Evolutionary conservation across 1,139 yeast genomes (phyloP).

Genomic region (Debaryomyces subglobosus): DNA sequence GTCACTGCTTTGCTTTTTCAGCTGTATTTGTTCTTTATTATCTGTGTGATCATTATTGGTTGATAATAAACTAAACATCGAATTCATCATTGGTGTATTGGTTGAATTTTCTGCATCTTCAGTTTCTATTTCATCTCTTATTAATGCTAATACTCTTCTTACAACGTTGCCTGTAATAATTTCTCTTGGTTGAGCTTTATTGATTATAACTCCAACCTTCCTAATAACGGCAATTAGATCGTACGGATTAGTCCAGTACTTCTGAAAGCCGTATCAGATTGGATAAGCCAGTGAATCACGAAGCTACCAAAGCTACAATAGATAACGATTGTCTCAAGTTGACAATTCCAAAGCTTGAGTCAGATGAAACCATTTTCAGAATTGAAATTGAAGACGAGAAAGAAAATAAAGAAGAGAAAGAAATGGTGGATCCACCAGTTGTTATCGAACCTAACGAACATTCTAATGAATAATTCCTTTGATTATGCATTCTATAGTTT

Average conservation of each 20-base stretch:
- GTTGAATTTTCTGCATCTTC: slow-evolving; percentile 33
- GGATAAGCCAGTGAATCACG: slow-evolving; percentile 26
- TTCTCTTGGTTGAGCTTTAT: slow-evolving; percentile 74
- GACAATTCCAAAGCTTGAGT: slow-evolving; percentile 28
- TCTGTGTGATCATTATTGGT: slow-evolving; percentile 39
- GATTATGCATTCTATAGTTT: too few species aligned
- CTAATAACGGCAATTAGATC: slow-evolving; percentile 75
- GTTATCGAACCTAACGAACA: background rate
- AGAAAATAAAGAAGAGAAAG: background rate
- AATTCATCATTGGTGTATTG: slow-evolving; percentile 66
- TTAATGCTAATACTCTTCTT: slow-evolving; percentile 82
- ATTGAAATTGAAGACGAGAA: slow-evolving; percentile 11
- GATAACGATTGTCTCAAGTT: slow-evolving; percentile 23
- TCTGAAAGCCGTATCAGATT: slow-evolving; percentile 27
- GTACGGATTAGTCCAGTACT: slow-evolving; percentile 69
- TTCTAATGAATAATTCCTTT: background rate
- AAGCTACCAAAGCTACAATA: slow-evolving; percentile 26
- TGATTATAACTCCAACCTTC: slow-evolving; percentile 58
- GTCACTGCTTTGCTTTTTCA: slow-evolving; percentile 57
- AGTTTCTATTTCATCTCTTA: slow-evolving; percentile 83
- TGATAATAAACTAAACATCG: slow-evolving; percentile 88
- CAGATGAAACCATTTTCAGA: slow-evolving; percentile 21
- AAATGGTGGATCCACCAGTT: background rate
- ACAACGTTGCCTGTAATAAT: slow-evolving; percentile 89
- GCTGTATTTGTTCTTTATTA: slow-evolving; percentile 33